Evolutionary conservation across 805 yeast species (phyloP).

Genomic region (Starmerella bombi): DNA sequence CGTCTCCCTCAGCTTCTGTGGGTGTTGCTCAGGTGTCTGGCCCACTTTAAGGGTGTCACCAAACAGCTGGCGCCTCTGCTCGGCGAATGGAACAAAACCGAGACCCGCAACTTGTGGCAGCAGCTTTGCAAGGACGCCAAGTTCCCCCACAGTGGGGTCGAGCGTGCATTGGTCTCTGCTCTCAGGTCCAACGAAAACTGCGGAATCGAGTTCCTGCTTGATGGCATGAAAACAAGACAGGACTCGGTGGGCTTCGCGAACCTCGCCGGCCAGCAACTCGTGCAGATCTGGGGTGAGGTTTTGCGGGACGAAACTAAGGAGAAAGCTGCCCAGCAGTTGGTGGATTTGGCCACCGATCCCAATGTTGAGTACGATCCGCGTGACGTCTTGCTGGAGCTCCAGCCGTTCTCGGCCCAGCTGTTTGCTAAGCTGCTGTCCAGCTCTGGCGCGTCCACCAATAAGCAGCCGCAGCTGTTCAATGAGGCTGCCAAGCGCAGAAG

Average conservation of each 20-base stretch:
- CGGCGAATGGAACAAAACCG: slow-evolving; percentile 32
- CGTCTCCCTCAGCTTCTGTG: slow-evolving; percentile 45
- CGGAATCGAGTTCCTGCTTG: slow-evolving; percentile 47
- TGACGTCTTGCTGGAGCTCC: slow-evolving; percentile 35
- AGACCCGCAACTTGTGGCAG: slow-evolving; percentile 10
- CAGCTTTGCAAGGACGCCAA: slow-evolving; percentile 11
- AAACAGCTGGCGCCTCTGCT: slow-evolving; percentile 36
- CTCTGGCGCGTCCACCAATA: not conserved
- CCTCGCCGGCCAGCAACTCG: slow-evolving; percentile 37
- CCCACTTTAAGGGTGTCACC: slow-evolving; percentile 28
- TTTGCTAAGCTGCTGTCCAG: slow-evolving; percentile 48
- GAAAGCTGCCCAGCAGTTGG: slow-evolving; percentile 43
- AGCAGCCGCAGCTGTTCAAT: slow-evolving; percentile 11
- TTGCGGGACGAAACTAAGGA: slow-evolving; percentile 48
- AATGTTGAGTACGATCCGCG: slow-evolving; percentile 34
- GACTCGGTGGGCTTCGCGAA: slow-evolving; percentile 30
- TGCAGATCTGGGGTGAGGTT: slow-evolving; percentile 38
- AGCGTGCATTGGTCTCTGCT: slow-evolving; percentile 42
- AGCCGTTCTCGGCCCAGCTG: slow-evolving; percentile 44
- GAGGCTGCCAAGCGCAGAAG: slow-evolving; percentile 46
- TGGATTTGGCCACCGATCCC: slow-evolving; percentile 40
- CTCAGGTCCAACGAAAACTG: slow-evolving; percentile 50
- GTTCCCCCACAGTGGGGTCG: slow-evolving; percentile 42
- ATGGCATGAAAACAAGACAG: slow-evolving; percentile 35
- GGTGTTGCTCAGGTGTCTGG: slow-evolving; percentile 36